These are phyloP conservation scores for Phellinidium pouzarii DNA, from an alignment of 1,284 basidiomycete genomes.

Conservation along the genomic window DNA sequence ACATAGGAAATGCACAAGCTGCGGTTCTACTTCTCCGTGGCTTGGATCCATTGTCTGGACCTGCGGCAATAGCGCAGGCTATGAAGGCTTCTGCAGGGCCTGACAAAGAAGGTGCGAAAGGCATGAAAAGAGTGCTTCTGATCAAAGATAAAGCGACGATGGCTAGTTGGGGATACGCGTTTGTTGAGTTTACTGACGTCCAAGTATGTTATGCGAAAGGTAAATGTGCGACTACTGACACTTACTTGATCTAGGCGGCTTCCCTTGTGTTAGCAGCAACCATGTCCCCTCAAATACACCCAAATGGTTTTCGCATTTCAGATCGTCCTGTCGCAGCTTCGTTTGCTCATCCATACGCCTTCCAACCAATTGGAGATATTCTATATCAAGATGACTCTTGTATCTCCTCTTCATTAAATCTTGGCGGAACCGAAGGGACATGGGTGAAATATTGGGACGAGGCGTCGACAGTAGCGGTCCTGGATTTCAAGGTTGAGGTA, in stretches of 20 bases:
- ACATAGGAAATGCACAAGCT: constrained; percentile 81
- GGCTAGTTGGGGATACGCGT: constrained; percentile 86
- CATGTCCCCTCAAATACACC: constrained; percentile 78
- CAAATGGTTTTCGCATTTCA: constrained; percentile 82
- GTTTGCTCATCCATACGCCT: constrained; percentile 82
- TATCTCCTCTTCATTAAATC: constrained; percentile 50
- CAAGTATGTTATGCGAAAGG: constrained; percentile 44
- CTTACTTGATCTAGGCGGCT: constrained; percentile 45
- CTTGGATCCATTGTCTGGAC: constrained; percentile 79
- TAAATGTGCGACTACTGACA: constrained; percentile 15
- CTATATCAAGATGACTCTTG: constrained; percentile 69
- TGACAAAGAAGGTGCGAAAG: constrained; percentile 67
- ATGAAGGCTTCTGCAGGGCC: constrained; percentile 64
- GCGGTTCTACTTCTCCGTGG: constrained; percentile 82
- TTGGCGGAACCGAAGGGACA: constrained; percentile 62
- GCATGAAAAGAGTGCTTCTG: constrained; percentile 79
- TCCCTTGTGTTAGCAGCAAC: constrained; percentile 69
- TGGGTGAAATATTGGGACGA: constrained; percentile 86
- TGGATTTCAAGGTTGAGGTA: constrained; percentile 76
- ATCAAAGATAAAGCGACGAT: constrained; percentile 81
- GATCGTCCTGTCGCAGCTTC: constrained; percentile 82
- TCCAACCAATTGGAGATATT: constrained; percentile 70
- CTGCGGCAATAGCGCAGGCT: constrained; percentile 75
- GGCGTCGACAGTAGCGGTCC: constrained; percentile 55
- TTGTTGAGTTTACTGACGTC: constrained; percentile 82